These are phyloP conservation scores for Botrytis pseudocinerea DNA, from an alignment of 2,329 filamentous ascomycete genomes.

Conservation along the genomic window DNA sequence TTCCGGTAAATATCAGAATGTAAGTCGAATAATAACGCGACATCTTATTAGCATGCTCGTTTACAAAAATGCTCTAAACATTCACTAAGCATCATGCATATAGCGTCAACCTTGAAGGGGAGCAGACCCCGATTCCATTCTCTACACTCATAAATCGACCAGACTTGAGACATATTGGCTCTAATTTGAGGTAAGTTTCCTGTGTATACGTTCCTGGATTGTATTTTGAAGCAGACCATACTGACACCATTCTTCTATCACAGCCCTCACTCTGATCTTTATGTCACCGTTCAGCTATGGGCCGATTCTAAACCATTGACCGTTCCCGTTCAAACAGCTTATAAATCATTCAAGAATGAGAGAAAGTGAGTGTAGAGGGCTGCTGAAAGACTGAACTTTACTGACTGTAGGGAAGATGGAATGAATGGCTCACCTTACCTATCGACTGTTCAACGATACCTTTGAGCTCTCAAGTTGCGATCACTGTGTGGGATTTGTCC, in stretches of 20 bases:
- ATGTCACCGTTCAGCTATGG: slow-evolving; percentile 91
- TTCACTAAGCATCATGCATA: slow-evolving; percentile 37
- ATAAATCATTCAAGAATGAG: slow-evolving; percentile 82
- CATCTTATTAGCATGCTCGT: background rate
- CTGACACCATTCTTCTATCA: slow-evolving; percentile 32
- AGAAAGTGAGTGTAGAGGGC: slow-evolving; percentile 49
- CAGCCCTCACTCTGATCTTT: slow-evolving; percentile 83
- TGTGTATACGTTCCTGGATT: background rate
- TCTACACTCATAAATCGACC: slow-evolving; percentile 78
- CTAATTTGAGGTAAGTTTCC: slow-evolving; percentile 65
- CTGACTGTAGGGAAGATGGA: slow-evolving; percentile 66
- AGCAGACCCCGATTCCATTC: slow-evolving; percentile 70
- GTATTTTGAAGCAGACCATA: background rate
- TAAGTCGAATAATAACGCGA: slow-evolving; percentile 36
- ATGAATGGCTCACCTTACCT: slow-evolving; percentile 91
- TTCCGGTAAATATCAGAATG: slow-evolving; percentile 69
- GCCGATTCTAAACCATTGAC: slow-evolving; percentile 93
- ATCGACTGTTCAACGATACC: slow-evolving; percentile 82
- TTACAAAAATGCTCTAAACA: background rate
- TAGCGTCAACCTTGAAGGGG: slow-evolving; percentile 75
- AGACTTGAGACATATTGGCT: slow-evolving; percentile 83
- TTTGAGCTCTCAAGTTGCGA: slow-evolving; percentile 77
- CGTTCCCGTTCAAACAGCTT: slow-evolving; percentile 87
- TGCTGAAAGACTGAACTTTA: background rate
- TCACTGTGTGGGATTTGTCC: slow-evolving; percentile 94